Evolutionary conservation across 352 stramenopile genomes (phyloP), one percentile per base, ranked within the genome.

Genomic region (Pelagophyceae sp.): DNA sequence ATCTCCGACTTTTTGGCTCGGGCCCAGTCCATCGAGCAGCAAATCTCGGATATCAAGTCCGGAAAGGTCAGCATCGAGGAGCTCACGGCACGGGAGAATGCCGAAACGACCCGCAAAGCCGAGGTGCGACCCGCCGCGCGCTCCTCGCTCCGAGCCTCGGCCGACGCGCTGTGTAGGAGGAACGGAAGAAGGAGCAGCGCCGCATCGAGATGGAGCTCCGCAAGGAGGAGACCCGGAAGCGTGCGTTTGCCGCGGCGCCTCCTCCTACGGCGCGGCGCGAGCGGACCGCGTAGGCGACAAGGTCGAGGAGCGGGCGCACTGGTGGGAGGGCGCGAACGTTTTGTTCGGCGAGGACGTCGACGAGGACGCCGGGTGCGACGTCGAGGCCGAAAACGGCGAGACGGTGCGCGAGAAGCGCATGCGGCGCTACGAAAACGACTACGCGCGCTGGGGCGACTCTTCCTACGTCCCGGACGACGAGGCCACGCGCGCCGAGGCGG

Each of bases 371-470:
- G 67, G 35, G 6, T 20, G 0, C 25, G 25, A 6, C 35, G 67
- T n/a, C 15, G 17, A 11, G 15, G 25, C 20, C 67, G 35, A 58
- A 1, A 37, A 17, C 35, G 67, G 33, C 15, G 67, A 74, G 38
- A 32, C 35, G 3, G 67, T 23, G 6, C 2, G 20, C 2, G 35
- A 58, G 6, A 11, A 1, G 27, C 2, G 15, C 3, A 1, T 58
- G 67, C 19, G 38, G 2, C 51, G 58, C 35, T 74, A 74, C 67
- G 67, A 74, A 27, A 58, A 58, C 67, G 67, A 74, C 67, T 74
- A 74, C 67, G 35, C 5, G 6, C 19, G 67, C 2, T 74, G 67
- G 67, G 3, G 19, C 1, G 38, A 51, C 2, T 15, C 15, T n/a
- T 2, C 11, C 15, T 74, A 31, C 17, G 31, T 6, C 35, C 67